Percentiles rank a stretch among this genome's conserved stretches.
phyloP scores from a whole-genome alignment of 148 eudicot species.

The Rhododendron vialii region DNA sequence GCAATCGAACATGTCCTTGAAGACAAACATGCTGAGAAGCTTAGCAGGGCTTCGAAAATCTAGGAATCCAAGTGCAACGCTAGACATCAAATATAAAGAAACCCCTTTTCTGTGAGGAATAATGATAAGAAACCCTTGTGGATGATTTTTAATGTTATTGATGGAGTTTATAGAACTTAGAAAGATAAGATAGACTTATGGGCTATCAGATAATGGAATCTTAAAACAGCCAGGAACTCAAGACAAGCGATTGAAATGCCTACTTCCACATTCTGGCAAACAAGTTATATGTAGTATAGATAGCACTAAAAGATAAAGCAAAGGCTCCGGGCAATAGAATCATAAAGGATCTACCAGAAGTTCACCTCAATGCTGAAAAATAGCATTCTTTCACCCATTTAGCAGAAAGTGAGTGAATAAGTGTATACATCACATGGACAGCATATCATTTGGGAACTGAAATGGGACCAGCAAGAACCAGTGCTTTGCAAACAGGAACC shows the following conservation, averaged over 20 bases:
- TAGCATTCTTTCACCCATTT: neutral
- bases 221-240: neutral
- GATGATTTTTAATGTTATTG: neutral
- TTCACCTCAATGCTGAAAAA: neutral
- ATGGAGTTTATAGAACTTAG: neutral
- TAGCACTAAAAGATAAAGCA: neutral
- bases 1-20: neutral
- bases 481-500: neutral
- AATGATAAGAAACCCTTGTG: neutral
- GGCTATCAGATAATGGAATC: neutral
- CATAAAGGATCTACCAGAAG: constrained; percentile 1
- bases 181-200: neutral
- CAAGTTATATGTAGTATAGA: neutral
- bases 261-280: neutral
- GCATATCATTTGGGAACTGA: neutral
- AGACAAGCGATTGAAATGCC: neutral
- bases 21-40: neutral
- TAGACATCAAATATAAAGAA: neutral
- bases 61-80: neutral
- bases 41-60: neutral
- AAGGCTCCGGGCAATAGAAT: neutral
- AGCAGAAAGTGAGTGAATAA: neutral
- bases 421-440: neutral
- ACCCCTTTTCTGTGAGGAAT: neutral
- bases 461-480: neutral